Evolutionary conservation across 148 eudicot genomes (phyloP), one percentile per base, ranked within the genome.

Genomic region (Fagopyrum esculentum): DNA sequence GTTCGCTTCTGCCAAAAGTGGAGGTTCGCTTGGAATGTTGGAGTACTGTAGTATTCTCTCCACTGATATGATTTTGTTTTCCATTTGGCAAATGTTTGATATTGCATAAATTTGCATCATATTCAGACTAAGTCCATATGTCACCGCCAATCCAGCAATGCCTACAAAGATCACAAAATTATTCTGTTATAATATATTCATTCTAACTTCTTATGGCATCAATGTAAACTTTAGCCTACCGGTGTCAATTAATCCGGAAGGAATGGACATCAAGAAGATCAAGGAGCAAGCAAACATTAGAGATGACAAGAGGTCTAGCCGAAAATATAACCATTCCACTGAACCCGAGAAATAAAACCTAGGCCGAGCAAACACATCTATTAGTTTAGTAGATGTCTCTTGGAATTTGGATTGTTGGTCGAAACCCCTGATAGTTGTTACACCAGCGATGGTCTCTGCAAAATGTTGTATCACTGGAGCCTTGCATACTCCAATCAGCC

Each of bases 381-480:
- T 77, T 29, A 80, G 73, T 49, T 82, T 76, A 75, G 79, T 44
- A 71, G 80, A 85, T 26, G 78, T 72, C 35, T 77, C 74, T 52
- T 44, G 76, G 74, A 89, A 89, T 79, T 87, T 80, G 3, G 73
- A 52, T 68, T 86, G 84, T 52, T 85, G 92, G 60, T 83, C 84
- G 54, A 86, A 89, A 57, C 90, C 83, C 76, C 92, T 80, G 17
- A 89, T 89, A 9, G 87, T 85, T 17, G 85, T 79, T 19, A 82
- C 83, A 56, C 92, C 92, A 0, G 92, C 80, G 46, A 89, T 77
- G 11, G 92, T 86, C 84, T 86, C 92, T 2, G 90, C 80, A 76
- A 85, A 86, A 78, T 85, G 86, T 45, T 89, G 89, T 77, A 89
- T 80, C 2, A 89, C 81, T 16, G 92, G 92, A 74, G 88, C 92